phyloP scores from a whole-genome alignment of 2,329 filamentous ascomycete species.

The Diplodia scrobiculata region DNA sequence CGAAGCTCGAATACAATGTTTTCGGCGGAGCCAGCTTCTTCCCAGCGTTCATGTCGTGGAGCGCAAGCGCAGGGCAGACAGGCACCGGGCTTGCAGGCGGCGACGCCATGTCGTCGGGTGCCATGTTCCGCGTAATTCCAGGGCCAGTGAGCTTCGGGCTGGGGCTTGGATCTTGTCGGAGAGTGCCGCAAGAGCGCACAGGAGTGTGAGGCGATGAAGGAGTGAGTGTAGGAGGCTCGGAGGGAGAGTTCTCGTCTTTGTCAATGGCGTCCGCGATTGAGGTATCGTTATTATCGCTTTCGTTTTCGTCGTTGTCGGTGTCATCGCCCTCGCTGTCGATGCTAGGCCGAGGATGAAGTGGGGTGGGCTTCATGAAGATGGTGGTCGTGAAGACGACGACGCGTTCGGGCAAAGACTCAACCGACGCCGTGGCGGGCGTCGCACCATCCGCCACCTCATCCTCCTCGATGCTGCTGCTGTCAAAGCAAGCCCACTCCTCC shows the following conservation, averaged over 20 bases:
- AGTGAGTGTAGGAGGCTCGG: background rate
- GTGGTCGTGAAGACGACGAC: background rate
- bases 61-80: background rate
- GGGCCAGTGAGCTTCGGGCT: background rate
- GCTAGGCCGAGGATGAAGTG: background rate
- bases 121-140: background rate
- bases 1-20: background rate
- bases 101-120: background rate
- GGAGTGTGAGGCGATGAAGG: background rate
- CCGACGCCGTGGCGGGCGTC: background rate
- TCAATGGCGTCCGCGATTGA: background rate
- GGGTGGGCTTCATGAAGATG: background rate
- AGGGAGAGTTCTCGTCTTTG: background rate
- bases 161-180: background rate
- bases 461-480: background rate
- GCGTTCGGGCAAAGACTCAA: background rate
- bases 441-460: background rate
- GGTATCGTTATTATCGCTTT: background rate
- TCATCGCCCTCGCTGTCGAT: background rate
- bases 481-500: constrained; percentile 1
- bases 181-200: background rate
- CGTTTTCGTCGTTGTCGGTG: background rate
- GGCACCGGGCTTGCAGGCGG: background rate
- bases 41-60: background rate
- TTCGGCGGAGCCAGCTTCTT: background rate